Evolutionary conservation across 129 eudicot species (phyloP), one percentile per base, ranked within the genome.

Genomic region (Ambrosia trifida): DNA sequence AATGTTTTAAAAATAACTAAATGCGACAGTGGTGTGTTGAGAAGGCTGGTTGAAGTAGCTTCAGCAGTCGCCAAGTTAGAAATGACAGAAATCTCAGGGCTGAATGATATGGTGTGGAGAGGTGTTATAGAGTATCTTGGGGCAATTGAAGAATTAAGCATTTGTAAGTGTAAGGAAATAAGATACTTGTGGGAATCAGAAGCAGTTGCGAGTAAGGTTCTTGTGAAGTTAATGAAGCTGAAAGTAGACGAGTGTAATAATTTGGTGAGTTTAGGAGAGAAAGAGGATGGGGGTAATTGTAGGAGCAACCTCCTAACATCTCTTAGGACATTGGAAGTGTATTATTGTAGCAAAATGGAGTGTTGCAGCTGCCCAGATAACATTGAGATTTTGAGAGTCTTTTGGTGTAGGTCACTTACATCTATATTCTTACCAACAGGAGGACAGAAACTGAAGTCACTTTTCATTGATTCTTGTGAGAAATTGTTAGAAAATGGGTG

Each of bases 101-200:
- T 66, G 24, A 28, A 16, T 30, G 56, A 66, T 20, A 5, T 24
- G 45, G 30, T 50, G 11, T 68, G 62, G 72, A 50, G 58, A 67
- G 59, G 33, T n/a, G 60, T 68, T 49, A 9, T 68, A 18, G 28
- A 68, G 16, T 10, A 68, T 68, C 73, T 68, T 31, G 31, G 46
- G 16, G 13, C 60, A 0, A 46, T 68, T 47, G 73, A 68, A 49
- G 59, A 68, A 31, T 3, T 68, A 68, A 49, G 17, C 32, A 50
- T 68, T 0, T 1, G 0, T 0, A 0, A 2, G 1, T 68, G 73
- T 50, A 50, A 59, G 12, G 64, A 59, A 59, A 30, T 59, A 59
- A 12, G 8, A 30, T 30, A 59, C 19, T 2, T 59, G 73, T 68
- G 73, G 73, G 60, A 68, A 50, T 49, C 47, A 16, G 73, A 68